These are phyloP conservation scores for Daldinia caldariorum DNA, from an alignment of 495 filamentous ascomycete genomes.

Conservation along the genomic window DNA sequence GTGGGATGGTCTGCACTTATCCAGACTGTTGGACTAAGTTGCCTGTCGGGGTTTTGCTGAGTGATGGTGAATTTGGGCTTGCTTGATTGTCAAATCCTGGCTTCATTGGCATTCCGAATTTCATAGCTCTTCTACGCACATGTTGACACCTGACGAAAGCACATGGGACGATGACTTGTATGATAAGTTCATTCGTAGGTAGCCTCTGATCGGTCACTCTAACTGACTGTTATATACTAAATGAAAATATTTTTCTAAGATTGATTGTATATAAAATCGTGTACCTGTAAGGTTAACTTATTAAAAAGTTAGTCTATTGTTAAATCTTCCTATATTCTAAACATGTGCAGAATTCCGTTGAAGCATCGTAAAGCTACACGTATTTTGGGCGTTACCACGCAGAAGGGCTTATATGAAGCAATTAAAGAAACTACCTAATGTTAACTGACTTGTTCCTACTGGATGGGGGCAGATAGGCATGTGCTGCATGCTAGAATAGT, in stretches of 20 bases:
- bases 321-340: too few species aligned
- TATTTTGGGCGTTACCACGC: too few species aligned
- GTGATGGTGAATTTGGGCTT: not conserved
- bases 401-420: too few species aligned
- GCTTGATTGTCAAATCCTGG: not conserved
- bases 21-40: slow-evolving; percentile 46
- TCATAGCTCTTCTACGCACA: not conserved
- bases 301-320: not conserved
- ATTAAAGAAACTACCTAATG: too few species aligned
- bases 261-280: too few species aligned
- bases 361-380: too few species aligned
- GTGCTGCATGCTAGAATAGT: not conserved
- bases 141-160: not conserved
- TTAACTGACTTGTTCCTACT: too few species aligned
- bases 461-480: not conserved
- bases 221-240: too few species aligned
- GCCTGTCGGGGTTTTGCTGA: not conserved
- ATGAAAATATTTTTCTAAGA: too few species aligned
- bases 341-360: too few species aligned
- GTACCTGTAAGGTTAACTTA: too few species aligned
- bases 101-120: not conserved
- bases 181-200: not conserved
- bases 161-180: not conserved
- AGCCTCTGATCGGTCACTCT: not conserved
- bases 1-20: slow-evolving; percentile 49